Conservation (phyloP, 148 eudicot species). For the Chenopodium berlandieri region DNA sequence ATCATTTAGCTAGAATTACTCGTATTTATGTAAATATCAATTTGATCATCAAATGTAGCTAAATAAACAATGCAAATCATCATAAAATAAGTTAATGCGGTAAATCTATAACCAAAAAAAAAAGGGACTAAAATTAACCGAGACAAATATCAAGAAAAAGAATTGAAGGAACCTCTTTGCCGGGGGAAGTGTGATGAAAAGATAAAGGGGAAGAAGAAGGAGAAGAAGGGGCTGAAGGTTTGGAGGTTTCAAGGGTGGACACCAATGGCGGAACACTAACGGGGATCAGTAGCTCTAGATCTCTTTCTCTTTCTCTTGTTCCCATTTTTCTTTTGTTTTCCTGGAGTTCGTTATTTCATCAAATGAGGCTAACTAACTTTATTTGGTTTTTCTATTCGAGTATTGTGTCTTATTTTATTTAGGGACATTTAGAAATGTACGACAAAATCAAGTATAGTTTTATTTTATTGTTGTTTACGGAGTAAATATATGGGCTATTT, state of each 20-base stretch:
- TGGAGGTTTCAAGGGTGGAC: constrained; percentile 26
- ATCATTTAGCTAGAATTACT: background rate
- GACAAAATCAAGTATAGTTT: too few species aligned
- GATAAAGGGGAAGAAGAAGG: constrained; percentile 27
- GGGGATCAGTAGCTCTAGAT: constrained; percentile 53
- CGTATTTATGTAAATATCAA: background rate
- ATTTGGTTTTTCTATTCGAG: too few species aligned
- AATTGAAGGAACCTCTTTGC: constrained; percentile 45
- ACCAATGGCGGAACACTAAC: constrained; percentile 30
- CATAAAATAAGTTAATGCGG: too few species aligned
- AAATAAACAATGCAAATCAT: too few species aligned
- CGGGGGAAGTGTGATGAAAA: background rate
- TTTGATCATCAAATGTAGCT: too few species aligned
- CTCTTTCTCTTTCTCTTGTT: constrained; percentile 37
- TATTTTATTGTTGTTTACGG: too few species aligned
- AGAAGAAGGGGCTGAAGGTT: constrained; percentile 40
- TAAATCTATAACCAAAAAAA: too few species aligned
- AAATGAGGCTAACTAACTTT: background rate
- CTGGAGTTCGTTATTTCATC: background rate
- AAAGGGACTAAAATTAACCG: background rate
- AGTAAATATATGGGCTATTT: too few species aligned
- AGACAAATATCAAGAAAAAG: background rate
- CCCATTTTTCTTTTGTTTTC: constrained; percentile 27
- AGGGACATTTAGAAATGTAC: too few species aligned
- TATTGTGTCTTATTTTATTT: too few species aligned